These are phyloP conservation scores for Cystofilobasidium ferigula DNA, from an alignment of 768 basidiomycete genomes.

Conservation along the genomic window DNA sequence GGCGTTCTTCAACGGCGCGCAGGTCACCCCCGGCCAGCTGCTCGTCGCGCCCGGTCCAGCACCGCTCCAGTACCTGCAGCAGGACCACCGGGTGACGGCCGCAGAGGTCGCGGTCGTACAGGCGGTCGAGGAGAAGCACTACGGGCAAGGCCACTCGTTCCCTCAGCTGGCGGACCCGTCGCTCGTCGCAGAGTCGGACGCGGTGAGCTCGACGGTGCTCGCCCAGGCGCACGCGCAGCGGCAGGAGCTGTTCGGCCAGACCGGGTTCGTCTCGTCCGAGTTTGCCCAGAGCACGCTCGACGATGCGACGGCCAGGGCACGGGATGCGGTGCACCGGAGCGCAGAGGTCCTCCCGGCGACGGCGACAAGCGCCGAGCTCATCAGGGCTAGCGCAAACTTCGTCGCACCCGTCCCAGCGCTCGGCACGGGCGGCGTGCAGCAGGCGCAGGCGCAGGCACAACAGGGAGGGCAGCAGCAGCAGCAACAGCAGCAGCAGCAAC, in stretches of 20 bases:
- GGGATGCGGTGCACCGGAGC: conserved; percentile 11
- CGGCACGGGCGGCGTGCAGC: too few relatives aligned
- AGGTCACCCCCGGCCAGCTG: neutral
- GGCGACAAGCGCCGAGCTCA: conserved; percentile 16
- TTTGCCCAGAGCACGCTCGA: conserved; percentile 15
- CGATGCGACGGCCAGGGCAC: conserved; percentile 12
- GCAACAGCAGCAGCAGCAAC: conserved; percentile 3
- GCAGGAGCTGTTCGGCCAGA: conserved; percentile 13
- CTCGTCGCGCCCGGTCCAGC: neutral
- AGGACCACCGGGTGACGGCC: neutral
- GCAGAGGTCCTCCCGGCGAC: conserved; percentile 13
- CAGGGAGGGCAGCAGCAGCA: neutral
- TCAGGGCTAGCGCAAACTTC: conserved; percentile 5
- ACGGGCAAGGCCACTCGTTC: neutral
- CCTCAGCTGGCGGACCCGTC: neutral
- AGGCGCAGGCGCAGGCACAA: neutral
- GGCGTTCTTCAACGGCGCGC: neutral
- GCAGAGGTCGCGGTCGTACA: conserved; percentile 12
- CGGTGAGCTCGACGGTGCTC: conserved; percentile 10
- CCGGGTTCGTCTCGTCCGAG: conserved; percentile 15
- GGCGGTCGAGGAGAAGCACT: conserved; percentile 17
- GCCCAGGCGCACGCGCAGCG: conserved; percentile 10
- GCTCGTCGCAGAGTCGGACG: conserved; percentile 17
- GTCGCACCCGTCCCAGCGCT: neutral
- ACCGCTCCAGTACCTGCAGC: neutral